Percentiles rank a stretch among this genome's conserved stretches.
phyloP scores from a whole-genome alignment of 371 early-diverging fungal species.

The Entomophthora muscae region DNA sequence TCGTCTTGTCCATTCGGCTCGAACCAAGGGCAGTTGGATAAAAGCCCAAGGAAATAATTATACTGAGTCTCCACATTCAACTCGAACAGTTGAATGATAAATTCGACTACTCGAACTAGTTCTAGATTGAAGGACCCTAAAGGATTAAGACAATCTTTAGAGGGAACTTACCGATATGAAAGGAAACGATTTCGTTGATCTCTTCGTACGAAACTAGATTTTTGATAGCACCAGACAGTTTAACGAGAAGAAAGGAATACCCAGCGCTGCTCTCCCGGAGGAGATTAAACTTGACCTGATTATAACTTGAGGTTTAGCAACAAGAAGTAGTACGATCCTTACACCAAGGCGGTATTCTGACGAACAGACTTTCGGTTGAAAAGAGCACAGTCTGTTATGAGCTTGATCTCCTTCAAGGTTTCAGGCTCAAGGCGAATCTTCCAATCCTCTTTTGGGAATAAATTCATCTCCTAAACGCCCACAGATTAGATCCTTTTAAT shows the following conservation, averaged over 20 bases:
- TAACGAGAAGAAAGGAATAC: constrained; percentile 58
- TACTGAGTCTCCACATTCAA: constrained; percentile 49
- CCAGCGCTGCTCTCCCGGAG: constrained; percentile 77
- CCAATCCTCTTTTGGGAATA: background rate
- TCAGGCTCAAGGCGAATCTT: background rate
- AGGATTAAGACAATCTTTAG: background rate
- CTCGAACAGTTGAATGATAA: constrained; percentile 62
- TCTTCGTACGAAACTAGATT: background rate
- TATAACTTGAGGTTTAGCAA: constrained; percentile 22
- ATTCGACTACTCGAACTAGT: constrained; percentile 73
- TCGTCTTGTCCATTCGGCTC: background rate
- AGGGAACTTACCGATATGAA: background rate
- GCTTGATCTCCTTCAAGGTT: background rate
- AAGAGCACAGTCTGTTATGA: background rate
- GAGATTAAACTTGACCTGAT: constrained; percentile 82
- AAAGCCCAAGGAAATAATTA: constrained; percentile 55
- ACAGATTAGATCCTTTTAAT: background rate
- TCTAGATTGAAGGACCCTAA: constrained; percentile 30
- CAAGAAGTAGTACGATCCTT: background rate
- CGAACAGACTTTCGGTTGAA: background rate
- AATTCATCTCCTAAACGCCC: background rate
- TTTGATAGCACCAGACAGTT: constrained; percentile 16
- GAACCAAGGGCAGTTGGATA: constrained; percentile 53
- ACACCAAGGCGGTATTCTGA: background rate
- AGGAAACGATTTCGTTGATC: background rate